Conservation (phyloP, 2,329 filamentous ascomycete species). For the Ceratocystis diversiconidia region DNA sequence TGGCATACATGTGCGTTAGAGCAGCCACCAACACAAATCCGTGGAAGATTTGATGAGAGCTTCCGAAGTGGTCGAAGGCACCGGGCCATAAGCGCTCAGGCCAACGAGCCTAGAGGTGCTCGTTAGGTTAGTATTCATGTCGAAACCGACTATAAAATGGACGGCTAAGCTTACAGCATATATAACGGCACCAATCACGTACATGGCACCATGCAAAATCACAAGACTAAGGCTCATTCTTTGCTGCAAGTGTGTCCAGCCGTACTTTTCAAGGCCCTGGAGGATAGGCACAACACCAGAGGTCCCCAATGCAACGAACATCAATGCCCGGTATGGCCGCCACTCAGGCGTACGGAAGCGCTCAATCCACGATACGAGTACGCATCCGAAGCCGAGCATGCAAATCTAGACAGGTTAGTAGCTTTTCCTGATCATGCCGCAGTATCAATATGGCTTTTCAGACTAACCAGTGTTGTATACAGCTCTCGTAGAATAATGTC, state of each 20-base stretch:
- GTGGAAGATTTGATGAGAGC: constrained; percentile 94
- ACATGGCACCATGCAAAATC: constrained; percentile 63
- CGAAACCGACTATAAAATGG: constrained; percentile 1
- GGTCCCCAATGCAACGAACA: constrained; percentile 80
- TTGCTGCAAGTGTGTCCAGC: constrained; percentile 48
- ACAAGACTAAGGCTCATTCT: constrained; percentile 74
- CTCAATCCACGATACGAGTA: constrained; percentile 63
- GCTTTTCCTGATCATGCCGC: not conserved
- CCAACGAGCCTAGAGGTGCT: constrained; percentile 45
- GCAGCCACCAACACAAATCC: constrained; percentile 75
- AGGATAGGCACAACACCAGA: constrained; percentile 73
- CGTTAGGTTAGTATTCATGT: not conserved
- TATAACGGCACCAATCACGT: constrained; percentile 70
- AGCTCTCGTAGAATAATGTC: constrained; percentile 46
- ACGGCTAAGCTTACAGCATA: constrained; percentile 54
- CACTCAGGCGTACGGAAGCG: constrained; percentile 71
- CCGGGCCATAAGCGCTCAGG: constrained; percentile 71
- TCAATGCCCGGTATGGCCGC: constrained; percentile 70
- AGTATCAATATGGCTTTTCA: not conserved
- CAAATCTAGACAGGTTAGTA: constrained; percentile 45
- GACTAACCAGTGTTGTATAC: constrained; percentile 62
- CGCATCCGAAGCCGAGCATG: constrained; percentile 60
- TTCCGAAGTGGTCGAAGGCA: constrained; percentile 77
- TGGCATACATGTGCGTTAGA: constrained; percentile 62
- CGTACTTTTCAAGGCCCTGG: constrained; percentile 58